A percentile compares a stretch with the other conserved stretches of the same genome.
These are phyloP conservation scores for Aspergillus biplanus DNA, from an alignment of 495 filamentous ascomycete genomes.

Conservation along the genomic window DNA sequence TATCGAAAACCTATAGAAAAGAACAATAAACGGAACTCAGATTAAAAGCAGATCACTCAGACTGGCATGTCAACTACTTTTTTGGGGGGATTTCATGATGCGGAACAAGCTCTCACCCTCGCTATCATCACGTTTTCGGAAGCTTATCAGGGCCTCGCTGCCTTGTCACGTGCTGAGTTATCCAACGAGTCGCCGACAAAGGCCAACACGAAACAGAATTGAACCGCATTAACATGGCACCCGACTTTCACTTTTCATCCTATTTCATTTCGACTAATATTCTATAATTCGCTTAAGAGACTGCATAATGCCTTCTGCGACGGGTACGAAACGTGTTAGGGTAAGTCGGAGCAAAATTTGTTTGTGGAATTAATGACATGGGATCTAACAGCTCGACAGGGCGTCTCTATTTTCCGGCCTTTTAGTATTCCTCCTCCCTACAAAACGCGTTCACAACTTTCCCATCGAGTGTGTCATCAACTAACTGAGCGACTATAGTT, in stretches of 20 bases:
- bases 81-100: background rate
- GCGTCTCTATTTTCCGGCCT: constrained; percentile 73
- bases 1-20: background rate
- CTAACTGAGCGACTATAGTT: constrained; percentile 43
- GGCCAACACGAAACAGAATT: constrained; percentile 1
- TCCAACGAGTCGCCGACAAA: background rate
- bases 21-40: background rate
- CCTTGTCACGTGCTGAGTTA: constrained; percentile 16
- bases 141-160: constrained; percentile 22
- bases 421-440: constrained; percentile 52
- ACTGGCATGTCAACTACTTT: background rate
- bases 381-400: constrained; percentile 47
- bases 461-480: background rate
- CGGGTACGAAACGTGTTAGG: constrained; percentile 60
- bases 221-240: background rate
- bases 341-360: constrained; percentile 35
- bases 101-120: constrained; percentile 20
- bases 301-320: constrained; percentile 56
- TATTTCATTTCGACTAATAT: background rate
- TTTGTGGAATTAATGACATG: background rate
- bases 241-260: background rate
- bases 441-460: background rate
- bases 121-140: constrained; percentile 13
- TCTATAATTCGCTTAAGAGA: background rate
- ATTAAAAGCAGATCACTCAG: background rate